Base-by-base conservation (phyloP, 257 asterid species). In the Handroanthus guayacan region DNA sequence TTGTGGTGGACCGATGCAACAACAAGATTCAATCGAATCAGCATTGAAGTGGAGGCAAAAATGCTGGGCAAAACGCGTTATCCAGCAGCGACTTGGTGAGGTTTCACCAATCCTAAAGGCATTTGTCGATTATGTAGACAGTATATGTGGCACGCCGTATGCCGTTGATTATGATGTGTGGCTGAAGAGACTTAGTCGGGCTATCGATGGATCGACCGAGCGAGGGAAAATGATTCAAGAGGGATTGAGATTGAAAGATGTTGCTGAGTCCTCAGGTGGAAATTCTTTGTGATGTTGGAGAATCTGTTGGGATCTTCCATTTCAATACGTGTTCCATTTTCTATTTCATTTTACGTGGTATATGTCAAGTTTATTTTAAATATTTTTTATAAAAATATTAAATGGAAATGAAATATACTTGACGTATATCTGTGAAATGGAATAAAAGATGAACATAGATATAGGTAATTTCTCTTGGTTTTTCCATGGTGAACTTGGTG, bases 121-220 rank as follows among this genome's bases (percentile, higher is more conserved):
- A 3, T 91, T 91, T 80, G 92, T 93, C 1, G 98, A 93, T 78
- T 91, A 93, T 52, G 86, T 91, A 0, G 94, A 89, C 72, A 80
- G 89, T 69, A 80, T 93, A 12, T 88, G 94, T 36, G 97, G 97
- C 81, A 91, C 96, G 25, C 91, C 93, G 2, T 93, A 93, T 20
- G 86, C 87, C 0, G 89, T 93, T 3, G 97, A 93, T 74, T 91
- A 89, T 17, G 98, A 93, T 34, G 83, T 82, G 17, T 93, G 98
- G 97, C 34, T 89, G 65, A 87, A 63, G 89, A 87, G 91, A 69
- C 68, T 93, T 67, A 80, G 75, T 67, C 62, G 80, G 77, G 91
- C 85, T 0, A 87, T 88, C 18, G 93, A 89, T 43, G 82, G 84
- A 6, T 83, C 84, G 0, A 72, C 58, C 1, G 94, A 81, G 47